These are phyloP conservation scores for Micractinium sp. DNA, from an alignment of 139 green algal genomes.

Conservation along the genomic window DNA sequence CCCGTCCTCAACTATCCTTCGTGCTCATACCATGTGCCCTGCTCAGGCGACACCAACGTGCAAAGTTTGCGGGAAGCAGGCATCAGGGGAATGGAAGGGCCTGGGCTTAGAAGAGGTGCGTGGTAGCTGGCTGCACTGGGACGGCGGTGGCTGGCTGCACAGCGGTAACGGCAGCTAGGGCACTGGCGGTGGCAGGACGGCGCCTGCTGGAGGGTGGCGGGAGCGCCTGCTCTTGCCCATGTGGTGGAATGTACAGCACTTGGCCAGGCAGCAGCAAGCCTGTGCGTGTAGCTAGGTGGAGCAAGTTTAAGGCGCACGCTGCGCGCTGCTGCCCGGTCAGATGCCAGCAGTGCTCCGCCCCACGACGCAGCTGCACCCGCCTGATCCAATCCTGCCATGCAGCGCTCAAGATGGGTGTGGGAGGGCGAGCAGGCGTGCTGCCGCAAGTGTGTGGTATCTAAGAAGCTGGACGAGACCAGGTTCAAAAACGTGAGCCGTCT, in stretches of 20 bases:
- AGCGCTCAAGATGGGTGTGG: neutral
- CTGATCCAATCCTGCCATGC: too few species aligned
- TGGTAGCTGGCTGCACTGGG: neutral
- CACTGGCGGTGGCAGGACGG: too few species aligned
- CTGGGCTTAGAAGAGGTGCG: neutral
- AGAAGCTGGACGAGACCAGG: slow-evolving; percentile 3
- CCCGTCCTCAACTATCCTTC: too few species aligned
- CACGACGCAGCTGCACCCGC: neutral
- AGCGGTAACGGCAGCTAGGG: too few species aligned
- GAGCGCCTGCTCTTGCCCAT: too few species aligned
- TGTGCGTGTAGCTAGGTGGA: too few species aligned
- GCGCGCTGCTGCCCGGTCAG: neutral
- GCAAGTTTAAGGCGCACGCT: too few species aligned
- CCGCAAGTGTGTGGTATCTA: neutral
- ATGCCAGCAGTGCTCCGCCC: neutral
- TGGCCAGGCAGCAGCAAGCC: too few species aligned
- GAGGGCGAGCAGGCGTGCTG: neutral
- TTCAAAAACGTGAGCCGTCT: slow-evolving; percentile 1
- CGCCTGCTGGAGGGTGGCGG: too few species aligned
- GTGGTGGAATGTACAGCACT: too few species aligned
- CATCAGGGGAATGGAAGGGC: neutral
- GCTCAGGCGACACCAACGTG: neutral
- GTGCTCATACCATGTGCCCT: neutral
- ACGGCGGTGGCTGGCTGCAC: too few species aligned
- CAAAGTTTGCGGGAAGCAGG: neutral